Evolutionary conservation across 2,329 filamentous ascomycete species (phyloP).

Genomic region (Didymella segeticola): DNA sequence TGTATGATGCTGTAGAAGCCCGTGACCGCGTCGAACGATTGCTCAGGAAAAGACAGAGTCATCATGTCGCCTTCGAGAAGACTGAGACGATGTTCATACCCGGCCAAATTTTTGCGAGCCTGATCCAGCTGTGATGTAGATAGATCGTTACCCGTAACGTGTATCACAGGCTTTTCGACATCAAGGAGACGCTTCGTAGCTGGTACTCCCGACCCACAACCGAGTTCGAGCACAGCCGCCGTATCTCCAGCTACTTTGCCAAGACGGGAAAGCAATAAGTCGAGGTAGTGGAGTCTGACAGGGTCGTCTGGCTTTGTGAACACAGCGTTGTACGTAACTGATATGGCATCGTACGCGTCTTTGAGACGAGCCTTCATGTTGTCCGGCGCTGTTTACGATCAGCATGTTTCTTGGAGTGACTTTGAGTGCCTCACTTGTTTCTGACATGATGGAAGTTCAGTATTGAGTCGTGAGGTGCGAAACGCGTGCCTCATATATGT

Average conservation of each 20-base stretch:
- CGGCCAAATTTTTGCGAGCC: conserved; percentile 32
- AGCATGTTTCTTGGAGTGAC: too few relatives aligned
- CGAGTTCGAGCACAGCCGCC: conserved; percentile 32
- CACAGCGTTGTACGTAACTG: conserved; percentile 29
- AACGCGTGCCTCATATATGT: too few relatives aligned
- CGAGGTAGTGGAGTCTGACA: conserved; percentile 31
- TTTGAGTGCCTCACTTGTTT: too few relatives aligned
- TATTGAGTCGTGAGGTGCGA: too few relatives aligned
- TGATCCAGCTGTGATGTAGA: conserved; percentile 50
- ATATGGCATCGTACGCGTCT: conserved; percentile 41
- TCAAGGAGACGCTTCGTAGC: conserved; percentile 31
- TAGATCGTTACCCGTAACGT: conserved; percentile 54
- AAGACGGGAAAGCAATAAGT: conserved; percentile 25
- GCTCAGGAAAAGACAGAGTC: conserved; percentile 41
- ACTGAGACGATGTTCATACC: conserved; percentile 16
- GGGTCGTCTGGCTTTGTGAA: conserved; percentile 29
- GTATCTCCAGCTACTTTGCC: neutral
- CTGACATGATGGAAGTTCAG: too few relatives aligned
- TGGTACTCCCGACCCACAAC: conserved; percentile 41
- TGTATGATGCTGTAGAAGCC: conserved; percentile 65
- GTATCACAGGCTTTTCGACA: conserved; percentile 20
- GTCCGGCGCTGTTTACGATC: conserved; percentile 6
- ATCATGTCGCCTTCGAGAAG: conserved; percentile 54
- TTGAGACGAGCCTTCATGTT: conserved; percentile 40
- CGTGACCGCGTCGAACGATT: conserved; percentile 57